phyloP scores from a whole-genome alignment of 2,329 filamentous ascomycete species.

The Exophiala sp. region DNA sequence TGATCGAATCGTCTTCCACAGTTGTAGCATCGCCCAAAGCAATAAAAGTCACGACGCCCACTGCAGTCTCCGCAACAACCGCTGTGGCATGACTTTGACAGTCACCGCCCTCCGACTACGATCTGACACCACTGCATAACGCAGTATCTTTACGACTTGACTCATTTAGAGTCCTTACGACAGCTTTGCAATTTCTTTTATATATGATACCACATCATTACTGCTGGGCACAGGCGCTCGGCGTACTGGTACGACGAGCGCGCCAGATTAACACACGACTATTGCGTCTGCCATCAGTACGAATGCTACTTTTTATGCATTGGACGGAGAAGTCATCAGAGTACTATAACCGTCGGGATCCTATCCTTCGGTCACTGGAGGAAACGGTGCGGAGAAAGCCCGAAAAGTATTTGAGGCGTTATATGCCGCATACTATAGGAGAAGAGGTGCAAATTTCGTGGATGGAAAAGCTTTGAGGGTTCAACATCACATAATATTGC shows the following conservation, averaged over 20 bases:
- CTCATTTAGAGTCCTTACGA: constrained; percentile 12
- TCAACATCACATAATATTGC: too few species aligned
- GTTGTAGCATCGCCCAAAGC: constrained; percentile 2
- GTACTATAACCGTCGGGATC: neutral
- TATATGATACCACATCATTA: constrained; percentile 24
- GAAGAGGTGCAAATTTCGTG: too few species aligned
- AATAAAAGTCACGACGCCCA: constrained; percentile 4
- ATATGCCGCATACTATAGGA: constrained; percentile 6
- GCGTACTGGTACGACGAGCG: constrained; percentile 18
- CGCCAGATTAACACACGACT: constrained; percentile 7
- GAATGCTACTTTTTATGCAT: neutral
- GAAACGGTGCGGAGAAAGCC: constrained; percentile 2
- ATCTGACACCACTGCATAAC: neutral
- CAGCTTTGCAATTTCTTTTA: constrained; percentile 10
- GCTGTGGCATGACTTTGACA: constrained; percentile 10
- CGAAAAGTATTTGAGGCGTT: constrained; percentile 14
- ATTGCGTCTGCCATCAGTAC: neutral
- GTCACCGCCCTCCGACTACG: neutral
- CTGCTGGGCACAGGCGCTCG: constrained; percentile 20
- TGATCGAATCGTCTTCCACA: constrained; percentile 11
- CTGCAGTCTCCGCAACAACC: constrained; percentile 9
- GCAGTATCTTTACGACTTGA: neutral
- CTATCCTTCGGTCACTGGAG: neutral
- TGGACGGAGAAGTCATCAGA: neutral
- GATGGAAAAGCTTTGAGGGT: neutral